Percentiles rank a stretch among this genome's conserved stretches.
These are phyloP conservation scores for Pyrenochaeta sp. DNA, from an alignment of 2,329 filamentous ascomycete genomes.

Conservation along the genomic window DNA sequence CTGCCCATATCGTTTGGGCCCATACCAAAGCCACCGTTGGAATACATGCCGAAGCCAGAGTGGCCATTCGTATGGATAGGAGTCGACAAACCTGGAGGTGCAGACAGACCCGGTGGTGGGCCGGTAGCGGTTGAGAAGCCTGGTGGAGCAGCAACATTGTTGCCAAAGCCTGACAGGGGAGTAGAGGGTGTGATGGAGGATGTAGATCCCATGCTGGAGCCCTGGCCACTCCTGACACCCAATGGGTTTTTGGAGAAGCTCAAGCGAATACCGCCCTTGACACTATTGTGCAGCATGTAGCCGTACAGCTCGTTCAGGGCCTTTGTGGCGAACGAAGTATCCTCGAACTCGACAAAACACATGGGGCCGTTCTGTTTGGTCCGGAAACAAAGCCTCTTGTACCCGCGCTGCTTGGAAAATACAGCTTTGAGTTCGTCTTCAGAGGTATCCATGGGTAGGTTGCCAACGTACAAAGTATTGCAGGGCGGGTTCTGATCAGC, in stretches of 20 bases:
- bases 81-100: slow-evolving; percentile 73
- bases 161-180: slow-evolving; percentile 66
- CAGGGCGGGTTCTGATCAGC: slow-evolving; percentile 97
- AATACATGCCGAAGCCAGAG: slow-evolving; percentile 48
- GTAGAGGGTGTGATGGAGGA: slow-evolving; percentile 61
- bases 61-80: slow-evolving; percentile 39
- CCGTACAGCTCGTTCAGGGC: slow-evolving; percentile 91
- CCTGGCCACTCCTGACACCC: slow-evolving; percentile 83
- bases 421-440: slow-evolving; percentile 95
- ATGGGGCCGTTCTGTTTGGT: slow-evolving; percentile 96
- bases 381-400: slow-evolving; percentile 93
- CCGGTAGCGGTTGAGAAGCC: slow-evolving; percentile 74
- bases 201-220: slow-evolving; percentile 61
- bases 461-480: slow-evolving; percentile 98
- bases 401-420: slow-evolving; percentile 92
- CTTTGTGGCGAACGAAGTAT: slow-evolving; percentile 90
- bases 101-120: slow-evolving; percentile 81
- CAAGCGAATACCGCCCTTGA: slow-evolving; percentile 92
- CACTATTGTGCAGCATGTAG: slow-evolving; percentile 84
- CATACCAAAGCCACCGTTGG: slow-evolving; percentile 49
- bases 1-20: slow-evolving; percentile 45
- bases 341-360: slow-evolving; percentile 99
- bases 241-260: slow-evolving; percentile 98
- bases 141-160: slow-evolving; percentile 60
- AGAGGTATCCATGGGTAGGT: slow-evolving; percentile 88